Evolutionary conservation across 73 alveolate species (phyloP).

Genomic region (Diophrys sp.): DNA sequence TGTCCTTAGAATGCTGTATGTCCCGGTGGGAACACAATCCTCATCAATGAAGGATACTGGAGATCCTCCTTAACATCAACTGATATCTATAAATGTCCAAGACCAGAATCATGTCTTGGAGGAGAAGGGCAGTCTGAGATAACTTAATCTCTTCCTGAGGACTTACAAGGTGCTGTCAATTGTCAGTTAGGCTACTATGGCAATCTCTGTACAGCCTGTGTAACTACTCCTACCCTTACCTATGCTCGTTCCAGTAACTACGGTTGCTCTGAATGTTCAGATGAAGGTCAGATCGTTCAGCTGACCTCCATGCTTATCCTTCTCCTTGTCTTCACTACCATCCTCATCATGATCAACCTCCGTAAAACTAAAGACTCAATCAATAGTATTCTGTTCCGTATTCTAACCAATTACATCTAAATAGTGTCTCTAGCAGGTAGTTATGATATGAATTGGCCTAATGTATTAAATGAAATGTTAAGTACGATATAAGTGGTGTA

Average conservation of each 20-base stretch:
- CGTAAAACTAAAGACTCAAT: conserved; percentile 1
- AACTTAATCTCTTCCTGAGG: no score
- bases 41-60: conserved; percentile 18
- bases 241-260: background rate
- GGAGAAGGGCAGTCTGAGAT: no score
- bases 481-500: no score
- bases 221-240: background rate
- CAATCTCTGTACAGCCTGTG: background rate
- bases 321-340: conserved; percentile 1
- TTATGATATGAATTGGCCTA: background rate
- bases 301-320: no score
- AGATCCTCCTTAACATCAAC: background rate
- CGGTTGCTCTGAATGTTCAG: conserved; percentile 6
- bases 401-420: conserved; percentile 14
- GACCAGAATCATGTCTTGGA: conserved; percentile 15
- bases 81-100: background rate
- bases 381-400: conserved; percentile 3
- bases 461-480: no score
- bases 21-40: conserved; percentile 3
- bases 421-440: background rate
- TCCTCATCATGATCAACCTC: conserved; percentile 3
- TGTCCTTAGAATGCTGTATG: conserved; percentile 6
- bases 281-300: no score
- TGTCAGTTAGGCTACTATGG: conserved; percentile 19
- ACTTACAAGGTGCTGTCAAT: conserved; percentile 1